phyloP scores from a whole-genome alignment of 2,329 filamentous ascomycete species.

The Xylariales sp. region DNA sequence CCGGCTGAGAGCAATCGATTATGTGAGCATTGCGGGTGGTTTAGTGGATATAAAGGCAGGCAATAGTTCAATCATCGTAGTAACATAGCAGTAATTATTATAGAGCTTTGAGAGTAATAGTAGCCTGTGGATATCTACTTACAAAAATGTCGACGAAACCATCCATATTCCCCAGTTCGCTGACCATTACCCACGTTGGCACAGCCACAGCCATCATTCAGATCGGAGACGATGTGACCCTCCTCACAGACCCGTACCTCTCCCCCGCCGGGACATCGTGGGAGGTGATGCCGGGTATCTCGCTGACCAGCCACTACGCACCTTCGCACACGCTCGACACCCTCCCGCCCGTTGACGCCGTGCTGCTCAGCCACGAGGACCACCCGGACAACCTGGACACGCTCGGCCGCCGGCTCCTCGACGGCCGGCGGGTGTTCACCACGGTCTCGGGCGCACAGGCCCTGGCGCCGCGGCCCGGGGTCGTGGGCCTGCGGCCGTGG shows the following conservation, averaged over 20 bases:
- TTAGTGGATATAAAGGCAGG: no score
- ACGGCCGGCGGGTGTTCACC: slow-evolving; percentile 34
- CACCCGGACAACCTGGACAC: slow-evolving; percentile 45
- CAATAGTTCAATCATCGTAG: not conserved
- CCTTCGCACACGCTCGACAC: slow-evolving; percentile 31
- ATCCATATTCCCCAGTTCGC: slow-evolving; percentile 10
- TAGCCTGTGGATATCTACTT: not conserved
- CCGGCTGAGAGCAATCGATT: no score
- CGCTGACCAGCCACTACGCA: slow-evolving; percentile 23
- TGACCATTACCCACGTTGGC: slow-evolving; percentile 39
- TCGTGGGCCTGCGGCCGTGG: slow-evolving; percentile 34
- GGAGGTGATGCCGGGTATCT: slow-evolving; percentile 17
- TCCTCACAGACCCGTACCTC: slow-evolving; percentile 44
- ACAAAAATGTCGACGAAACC: not conserved
- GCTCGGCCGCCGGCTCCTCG: slow-evolving; percentile 37
- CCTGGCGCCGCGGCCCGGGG: slow-evolving; percentile 35
- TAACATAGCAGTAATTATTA: not conserved
- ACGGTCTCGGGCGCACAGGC: slow-evolving; percentile 30
- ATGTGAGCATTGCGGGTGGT: no score
- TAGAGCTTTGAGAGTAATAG: not conserved
- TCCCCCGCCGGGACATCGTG: slow-evolving; percentile 31
- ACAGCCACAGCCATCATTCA: slow-evolving; percentile 45
- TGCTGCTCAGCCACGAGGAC: slow-evolving; percentile 46
- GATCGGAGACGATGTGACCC: slow-evolving; percentile 33
- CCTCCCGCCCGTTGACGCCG: slow-evolving; percentile 41